These are phyloP conservation scores for Blakeslea trispora DNA, from an alignment of 371 early-diverging fungal species.

Conservation along the genomic window DNA sequence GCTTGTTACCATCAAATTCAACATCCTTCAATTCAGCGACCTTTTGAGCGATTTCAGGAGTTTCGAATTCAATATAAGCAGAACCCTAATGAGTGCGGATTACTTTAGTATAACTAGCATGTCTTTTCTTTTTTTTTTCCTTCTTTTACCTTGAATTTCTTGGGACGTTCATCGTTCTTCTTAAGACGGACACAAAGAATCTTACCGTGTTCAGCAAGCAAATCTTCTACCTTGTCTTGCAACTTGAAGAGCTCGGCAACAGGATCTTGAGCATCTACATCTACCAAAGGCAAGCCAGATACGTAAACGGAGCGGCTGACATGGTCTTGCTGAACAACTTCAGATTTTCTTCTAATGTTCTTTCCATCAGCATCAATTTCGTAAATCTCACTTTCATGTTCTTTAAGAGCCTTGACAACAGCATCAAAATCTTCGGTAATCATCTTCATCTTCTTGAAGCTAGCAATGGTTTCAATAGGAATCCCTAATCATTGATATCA, in stretches of 20 bases:
- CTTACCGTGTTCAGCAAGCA: constrained; percentile 51
- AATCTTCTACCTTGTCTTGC: constrained; percentile 63
- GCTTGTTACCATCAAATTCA: constrained; percentile 56
- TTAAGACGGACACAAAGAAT: constrained; percentile 66
- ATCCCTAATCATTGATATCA: constrained; percentile 50
- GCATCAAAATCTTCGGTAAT: constrained; percentile 51
- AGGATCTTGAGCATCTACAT: constrained; percentile 31
- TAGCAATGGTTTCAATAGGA: constrained; percentile 54
- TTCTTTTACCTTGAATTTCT: constrained; percentile 42
- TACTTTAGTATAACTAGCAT: background rate
- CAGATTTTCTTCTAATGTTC: constrained; percentile 64
- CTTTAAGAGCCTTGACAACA: constrained; percentile 60
- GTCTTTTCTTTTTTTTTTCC: background rate
- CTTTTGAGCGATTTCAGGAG: constrained; percentile 54
- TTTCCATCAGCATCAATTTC: constrained; percentile 63
- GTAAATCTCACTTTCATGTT: constrained; percentile 47
- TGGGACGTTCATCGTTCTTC: constrained; percentile 50
- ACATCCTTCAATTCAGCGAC: constrained; percentile 46
- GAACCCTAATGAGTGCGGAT: constrained; percentile 54
- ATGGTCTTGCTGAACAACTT: constrained; percentile 46
- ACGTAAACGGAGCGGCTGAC: constrained; percentile 60
- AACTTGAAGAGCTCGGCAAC: constrained; percentile 44
- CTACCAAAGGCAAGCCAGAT: constrained; percentile 60
- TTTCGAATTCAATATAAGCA: constrained; percentile 64
- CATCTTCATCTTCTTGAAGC: constrained; percentile 73